Evolutionary conservation across 768 basidiomycete genomes (phyloP).

Genomic region (Leccinum variicolor): DNA sequence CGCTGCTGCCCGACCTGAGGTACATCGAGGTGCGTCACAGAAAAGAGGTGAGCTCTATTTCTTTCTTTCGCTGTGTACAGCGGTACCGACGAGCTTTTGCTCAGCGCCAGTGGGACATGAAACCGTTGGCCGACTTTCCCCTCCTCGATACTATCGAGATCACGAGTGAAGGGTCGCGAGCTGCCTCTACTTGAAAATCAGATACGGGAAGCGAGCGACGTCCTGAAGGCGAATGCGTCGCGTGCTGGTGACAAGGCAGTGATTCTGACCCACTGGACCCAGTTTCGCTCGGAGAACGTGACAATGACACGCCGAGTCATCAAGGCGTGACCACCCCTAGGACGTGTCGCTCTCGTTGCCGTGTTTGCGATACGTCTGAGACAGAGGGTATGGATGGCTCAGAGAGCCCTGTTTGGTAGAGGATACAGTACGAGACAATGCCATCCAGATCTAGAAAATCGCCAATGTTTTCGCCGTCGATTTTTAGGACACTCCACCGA

Average conservation of each 20-base stretch:
- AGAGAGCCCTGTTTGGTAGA: not conserved
- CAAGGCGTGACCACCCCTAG: conserved; percentile 3
- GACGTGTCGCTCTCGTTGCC: not conserved
- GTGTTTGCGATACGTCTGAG: not conserved
- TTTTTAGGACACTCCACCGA: too few species aligned
- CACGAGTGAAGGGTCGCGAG: not conserved
- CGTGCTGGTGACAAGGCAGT: conserved; percentile 1
- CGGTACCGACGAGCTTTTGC: not conserved
- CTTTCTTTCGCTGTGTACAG: not conserved
- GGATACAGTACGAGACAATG: too few species aligned
- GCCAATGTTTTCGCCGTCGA: too few species aligned
- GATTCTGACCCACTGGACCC: not conserved
- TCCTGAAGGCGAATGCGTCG: conserved; percentile 7
- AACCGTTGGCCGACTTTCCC: not conserved
- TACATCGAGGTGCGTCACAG: not conserved
- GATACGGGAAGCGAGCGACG: not conserved
- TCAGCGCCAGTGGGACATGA: not conserved
- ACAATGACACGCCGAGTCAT: not conserved
- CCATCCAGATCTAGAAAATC: too few species aligned
- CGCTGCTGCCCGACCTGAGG: conserved; percentile 6
- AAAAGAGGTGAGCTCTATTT: not conserved
- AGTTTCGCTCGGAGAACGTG: not conserved
- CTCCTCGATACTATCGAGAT: conserved; percentile 8
- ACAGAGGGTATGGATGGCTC: not conserved
- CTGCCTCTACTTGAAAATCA: not conserved